These are phyloP conservation scores for Xylariaceae sp. DNA, from an alignment of 2,329 filamentous ascomycete species.

Conservation along the genomic window DNA sequence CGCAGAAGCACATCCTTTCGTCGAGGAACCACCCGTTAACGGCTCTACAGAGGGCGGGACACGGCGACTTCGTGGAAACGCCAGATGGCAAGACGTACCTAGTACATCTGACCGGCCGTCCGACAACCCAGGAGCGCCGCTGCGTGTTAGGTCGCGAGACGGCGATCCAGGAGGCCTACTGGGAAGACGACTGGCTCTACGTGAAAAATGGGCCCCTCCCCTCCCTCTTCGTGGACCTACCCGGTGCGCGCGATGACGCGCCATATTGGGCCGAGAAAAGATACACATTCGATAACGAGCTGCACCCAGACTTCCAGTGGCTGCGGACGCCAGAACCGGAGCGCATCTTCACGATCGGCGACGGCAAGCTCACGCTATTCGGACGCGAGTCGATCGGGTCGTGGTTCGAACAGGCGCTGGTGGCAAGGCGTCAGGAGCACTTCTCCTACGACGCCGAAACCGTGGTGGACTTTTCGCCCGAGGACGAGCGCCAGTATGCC, in stretches of 20 bases:
- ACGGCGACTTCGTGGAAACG: conserved; percentile 50
- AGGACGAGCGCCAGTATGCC: conserved; percentile 56
- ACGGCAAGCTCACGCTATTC: conserved; percentile 40
- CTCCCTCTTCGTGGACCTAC: conserved; percentile 47
- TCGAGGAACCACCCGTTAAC: conserved; percentile 45
- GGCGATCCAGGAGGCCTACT: conserved; percentile 53
- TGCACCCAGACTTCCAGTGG: conserved; percentile 53
- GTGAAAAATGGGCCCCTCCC: conserved; percentile 53
- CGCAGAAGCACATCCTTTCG: conserved; percentile 52
- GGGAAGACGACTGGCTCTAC: conserved; percentile 59
- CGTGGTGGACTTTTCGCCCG: conserved; percentile 46
- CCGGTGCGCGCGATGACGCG: conserved; percentile 41
- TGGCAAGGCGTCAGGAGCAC: conserved; percentile 50
- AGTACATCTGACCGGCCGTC: conserved; percentile 49
- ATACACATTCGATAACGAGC: conserved; percentile 42
- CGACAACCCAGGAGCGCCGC: conserved; percentile 45
- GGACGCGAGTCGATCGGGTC: conserved; percentile 51
- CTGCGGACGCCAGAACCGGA: conserved; percentile 50
- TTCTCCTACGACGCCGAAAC: conserved; percentile 59
- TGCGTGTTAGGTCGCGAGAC: conserved; percentile 53
- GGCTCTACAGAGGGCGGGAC: conserved; percentile 48
- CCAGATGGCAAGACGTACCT: conserved; percentile 48
- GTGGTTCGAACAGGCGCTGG: conserved; percentile 54
- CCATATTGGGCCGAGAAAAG: conserved; percentile 45
- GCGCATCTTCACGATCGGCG: conserved; percentile 42